These are phyloP conservation scores for Wickerhamomyces tratensis DNA, from an alignment of 805 yeast species.

Conservation along the genomic window DNA sequence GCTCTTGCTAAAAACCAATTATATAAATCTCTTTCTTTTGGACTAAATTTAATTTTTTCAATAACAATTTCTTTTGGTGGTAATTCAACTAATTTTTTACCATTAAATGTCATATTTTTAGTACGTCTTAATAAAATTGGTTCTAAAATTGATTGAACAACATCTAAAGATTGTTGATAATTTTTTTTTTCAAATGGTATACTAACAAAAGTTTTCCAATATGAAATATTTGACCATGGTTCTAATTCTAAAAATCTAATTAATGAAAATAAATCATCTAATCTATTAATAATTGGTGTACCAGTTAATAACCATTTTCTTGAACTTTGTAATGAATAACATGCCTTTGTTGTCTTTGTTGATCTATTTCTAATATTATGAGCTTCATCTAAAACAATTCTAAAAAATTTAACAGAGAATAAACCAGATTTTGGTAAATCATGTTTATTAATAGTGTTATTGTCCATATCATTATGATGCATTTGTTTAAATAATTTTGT, in stretches of 20 bases:
- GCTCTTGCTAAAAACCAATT: constrained; percentile 62
- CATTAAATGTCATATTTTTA: constrained; percentile 75
- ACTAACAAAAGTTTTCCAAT: constrained; percentile 84
- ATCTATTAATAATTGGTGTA: constrained; percentile 81
- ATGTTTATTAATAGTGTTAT: constrained; percentile 4
- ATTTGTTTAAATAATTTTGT: constrained; percentile 23
- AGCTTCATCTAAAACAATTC: constrained; percentile 83
- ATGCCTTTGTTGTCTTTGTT: constrained; percentile 72
- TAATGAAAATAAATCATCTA: constrained; percentile 79
- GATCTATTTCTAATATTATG: constrained; percentile 77
- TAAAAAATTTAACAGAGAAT: constrained; percentile 61
- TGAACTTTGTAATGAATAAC: constrained; percentile 51
- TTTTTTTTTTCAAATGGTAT: constrained; percentile 72
- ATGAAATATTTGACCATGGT: constrained; percentile 81
- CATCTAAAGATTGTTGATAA: constrained; percentile 63
- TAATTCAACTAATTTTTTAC: constrained; percentile 61
- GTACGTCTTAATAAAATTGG: constrained; percentile 82
- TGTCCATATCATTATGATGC: not conserved
- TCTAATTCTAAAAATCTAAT: constrained; percentile 68
- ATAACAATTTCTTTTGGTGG: constrained; percentile 70
- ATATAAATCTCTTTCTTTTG: constrained; percentile 57
- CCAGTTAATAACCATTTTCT: constrained; percentile 87
- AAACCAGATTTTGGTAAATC: constrained; percentile 37
- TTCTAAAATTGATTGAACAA: constrained; percentile 76
- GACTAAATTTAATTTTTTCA: constrained; percentile 57